Conservation (phyloP, 2,329 filamentous ascomycete genomes). For the Ophiostoma ulmi region DNA sequence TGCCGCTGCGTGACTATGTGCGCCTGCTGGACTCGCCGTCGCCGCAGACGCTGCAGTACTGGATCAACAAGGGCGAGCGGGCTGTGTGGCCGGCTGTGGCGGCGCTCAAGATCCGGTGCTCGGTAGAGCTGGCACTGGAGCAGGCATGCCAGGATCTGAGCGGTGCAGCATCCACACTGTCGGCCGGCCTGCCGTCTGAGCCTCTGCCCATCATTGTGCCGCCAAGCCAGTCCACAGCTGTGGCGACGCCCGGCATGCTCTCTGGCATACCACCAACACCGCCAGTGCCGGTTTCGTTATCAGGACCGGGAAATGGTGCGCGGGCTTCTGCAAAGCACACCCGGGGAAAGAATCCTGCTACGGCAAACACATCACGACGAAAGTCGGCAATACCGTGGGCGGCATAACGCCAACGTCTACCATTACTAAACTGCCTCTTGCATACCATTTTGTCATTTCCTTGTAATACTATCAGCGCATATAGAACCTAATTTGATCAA, state of each 20-base stretch:
- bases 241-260: not conserved
- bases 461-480: not conserved
- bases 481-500: not conserved
- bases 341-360: conserved; percentile 16
- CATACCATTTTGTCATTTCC: not conserved
- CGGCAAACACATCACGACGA: not conserved
- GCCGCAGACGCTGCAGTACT: conserved; percentile 68
- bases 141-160: conserved; percentile 61
- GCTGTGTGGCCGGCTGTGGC: conserved; percentile 88
- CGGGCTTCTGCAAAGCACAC: not conserved
- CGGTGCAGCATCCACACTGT: not conserved
- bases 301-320: not conserved
- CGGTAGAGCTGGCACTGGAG: conserved; percentile 83
- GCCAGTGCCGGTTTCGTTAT: not conserved
- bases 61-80: conserved; percentile 77
- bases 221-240: not conserved
- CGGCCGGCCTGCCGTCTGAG: not conserved
- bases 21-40: conserved; percentile 80
- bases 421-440: not conserved
- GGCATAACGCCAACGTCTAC: not conserved
- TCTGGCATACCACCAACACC: not conserved
- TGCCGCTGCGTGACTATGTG: conserved; percentile 67
- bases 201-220: not conserved
- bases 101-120: conserved; percentile 74
- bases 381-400: conserved; percentile 18